phyloP scores from a whole-genome alignment of 257 asterid species.

The Sherardia arvensis region DNA sequence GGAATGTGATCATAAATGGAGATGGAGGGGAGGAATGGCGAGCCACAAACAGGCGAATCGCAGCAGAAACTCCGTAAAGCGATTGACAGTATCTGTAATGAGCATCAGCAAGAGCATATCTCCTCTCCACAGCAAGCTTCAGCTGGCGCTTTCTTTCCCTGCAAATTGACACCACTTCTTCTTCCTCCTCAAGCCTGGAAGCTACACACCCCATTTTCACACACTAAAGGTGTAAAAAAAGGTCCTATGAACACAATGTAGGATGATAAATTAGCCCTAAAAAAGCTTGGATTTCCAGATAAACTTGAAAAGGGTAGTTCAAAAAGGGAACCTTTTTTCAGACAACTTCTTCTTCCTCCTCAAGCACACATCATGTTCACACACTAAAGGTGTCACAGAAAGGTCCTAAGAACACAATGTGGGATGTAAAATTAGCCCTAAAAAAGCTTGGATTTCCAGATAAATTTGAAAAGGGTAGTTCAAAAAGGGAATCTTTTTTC shows the following conservation, averaged over 20 bases:
- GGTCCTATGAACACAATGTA: too few species aligned
- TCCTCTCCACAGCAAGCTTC: conserved; percentile 71
- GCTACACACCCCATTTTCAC: conserved; percentile 78
- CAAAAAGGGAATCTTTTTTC: conserved; percentile 18
- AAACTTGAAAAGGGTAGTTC: neutral
- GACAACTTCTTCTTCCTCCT: too few species aligned
- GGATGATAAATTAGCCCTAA: conserved; percentile 12
- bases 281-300: conserved; percentile 20
- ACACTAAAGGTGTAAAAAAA: conserved; percentile 20
- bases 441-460: conserved; percentile 21
- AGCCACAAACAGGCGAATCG: conserved; percentile 63
- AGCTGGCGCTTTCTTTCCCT: conserved; percentile 68
- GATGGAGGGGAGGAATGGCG: conserved; percentile 67
- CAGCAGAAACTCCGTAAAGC: conserved; percentile 72
- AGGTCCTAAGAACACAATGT: too few species aligned
- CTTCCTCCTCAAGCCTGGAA: conserved; percentile 62
- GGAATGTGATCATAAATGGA: conserved; percentile 44
- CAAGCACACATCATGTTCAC: too few species aligned
- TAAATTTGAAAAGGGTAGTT: neutral
- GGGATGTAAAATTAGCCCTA: conserved; percentile 11
- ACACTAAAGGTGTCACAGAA: too few species aligned
- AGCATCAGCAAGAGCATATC: conserved; percentile 73
- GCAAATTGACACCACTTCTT: conserved; percentile 78
- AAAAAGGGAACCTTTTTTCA: conserved; percentile 19
- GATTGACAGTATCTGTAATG: conserved; percentile 76